Percentiles rank a stretch among this genome's conserved stretches.
Conservation (phyloP, 2,329 filamentous ascomycete species). For the Dendrostoma leiphaemia region DNA sequence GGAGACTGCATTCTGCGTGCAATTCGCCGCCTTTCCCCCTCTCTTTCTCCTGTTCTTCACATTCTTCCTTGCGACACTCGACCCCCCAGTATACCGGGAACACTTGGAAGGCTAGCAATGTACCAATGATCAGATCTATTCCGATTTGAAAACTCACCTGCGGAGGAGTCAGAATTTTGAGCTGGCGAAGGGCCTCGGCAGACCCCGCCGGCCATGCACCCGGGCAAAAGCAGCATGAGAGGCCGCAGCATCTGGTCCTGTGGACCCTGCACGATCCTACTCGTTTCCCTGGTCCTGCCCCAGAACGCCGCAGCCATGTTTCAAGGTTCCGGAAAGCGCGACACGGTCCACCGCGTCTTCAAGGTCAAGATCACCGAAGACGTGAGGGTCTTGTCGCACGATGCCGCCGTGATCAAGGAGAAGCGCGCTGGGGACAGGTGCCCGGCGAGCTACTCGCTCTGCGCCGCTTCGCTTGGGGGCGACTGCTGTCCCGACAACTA, state of each 20-base stretch:
- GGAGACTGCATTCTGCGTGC: not conserved
- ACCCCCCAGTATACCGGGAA: not conserved
- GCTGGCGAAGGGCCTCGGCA: not conserved
- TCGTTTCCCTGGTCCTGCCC: constrained; percentile 24
- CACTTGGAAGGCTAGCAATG: not conserved
- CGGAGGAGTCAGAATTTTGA: not conserved
- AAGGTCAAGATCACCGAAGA: constrained; percentile 23
- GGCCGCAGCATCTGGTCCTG: constrained; percentile 24
- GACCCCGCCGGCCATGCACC: not conserved
- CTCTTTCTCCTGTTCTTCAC: not conserved
- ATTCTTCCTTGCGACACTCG: not conserved
- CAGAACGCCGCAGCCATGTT: constrained; percentile 24
- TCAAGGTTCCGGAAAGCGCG: constrained; percentile 21
- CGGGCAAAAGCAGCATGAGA: constrained; percentile 4
- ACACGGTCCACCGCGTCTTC: constrained; percentile 25
- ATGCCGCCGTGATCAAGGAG: constrained; percentile 3
- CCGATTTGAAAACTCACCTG: not conserved
- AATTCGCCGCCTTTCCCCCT: not conserved
- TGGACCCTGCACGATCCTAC: constrained; percentile 25
- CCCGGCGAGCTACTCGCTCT: constrained; percentile 26
- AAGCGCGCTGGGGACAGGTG: constrained; percentile 19
- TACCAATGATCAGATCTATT: not conserved
- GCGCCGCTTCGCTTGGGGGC: constrained; percentile 39
- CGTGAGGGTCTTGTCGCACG: not conserved
- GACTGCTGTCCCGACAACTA: constrained; percentile 49